Conservation (phyloP, 371 early-diverging fungal species). For the Chytridium lagenaria region DNA sequence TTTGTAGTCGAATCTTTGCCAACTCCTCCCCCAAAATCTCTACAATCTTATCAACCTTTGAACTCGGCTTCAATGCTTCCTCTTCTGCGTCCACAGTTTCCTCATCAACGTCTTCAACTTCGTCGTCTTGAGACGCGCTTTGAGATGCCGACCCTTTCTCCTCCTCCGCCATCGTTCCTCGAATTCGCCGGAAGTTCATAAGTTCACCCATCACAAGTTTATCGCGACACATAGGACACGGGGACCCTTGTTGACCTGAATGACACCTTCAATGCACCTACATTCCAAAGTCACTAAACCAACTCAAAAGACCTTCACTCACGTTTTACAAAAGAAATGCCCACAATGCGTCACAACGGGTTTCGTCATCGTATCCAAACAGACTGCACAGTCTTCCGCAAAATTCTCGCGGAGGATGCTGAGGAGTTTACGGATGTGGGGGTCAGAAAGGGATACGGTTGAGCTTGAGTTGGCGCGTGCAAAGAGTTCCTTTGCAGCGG, state of each 20-base stretch:
- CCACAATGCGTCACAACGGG: conserved; percentile 24
- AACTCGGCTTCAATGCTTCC: background rate
- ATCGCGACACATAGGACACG: conserved; percentile 26
- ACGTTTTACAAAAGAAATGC: conserved; percentile 25
- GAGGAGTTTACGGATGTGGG: conserved; percentile 13
- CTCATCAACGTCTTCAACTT: background rate
- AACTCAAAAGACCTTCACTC: background rate
- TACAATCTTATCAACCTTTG: conserved; percentile 25
- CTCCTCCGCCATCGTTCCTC: background rate
- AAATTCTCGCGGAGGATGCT: conserved; percentile 17
- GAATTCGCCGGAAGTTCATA: conserved; percentile 1
- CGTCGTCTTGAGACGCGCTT: background rate
- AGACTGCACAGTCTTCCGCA: conserved; percentile 32
- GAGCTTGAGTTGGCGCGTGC: too few species aligned
- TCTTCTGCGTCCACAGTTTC: background rate
- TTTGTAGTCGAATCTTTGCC: conserved; percentile 11
- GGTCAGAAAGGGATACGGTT: conserved; percentile 15
- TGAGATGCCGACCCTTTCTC: background rate
- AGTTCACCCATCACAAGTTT: background rate
- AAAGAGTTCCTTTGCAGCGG: too few species aligned
- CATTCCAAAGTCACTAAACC: background rate
- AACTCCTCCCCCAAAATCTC: conserved; percentile 3
- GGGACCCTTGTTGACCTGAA: background rate
- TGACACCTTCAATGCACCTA: conserved; percentile 20
- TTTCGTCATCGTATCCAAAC: conserved; percentile 22